Percentiles rank a stretch among this genome's conserved stretches.
phyloP scores from a whole-genome alignment of 495 filamentous ascomycete species.

The Penicillium antarcticum region DNA sequence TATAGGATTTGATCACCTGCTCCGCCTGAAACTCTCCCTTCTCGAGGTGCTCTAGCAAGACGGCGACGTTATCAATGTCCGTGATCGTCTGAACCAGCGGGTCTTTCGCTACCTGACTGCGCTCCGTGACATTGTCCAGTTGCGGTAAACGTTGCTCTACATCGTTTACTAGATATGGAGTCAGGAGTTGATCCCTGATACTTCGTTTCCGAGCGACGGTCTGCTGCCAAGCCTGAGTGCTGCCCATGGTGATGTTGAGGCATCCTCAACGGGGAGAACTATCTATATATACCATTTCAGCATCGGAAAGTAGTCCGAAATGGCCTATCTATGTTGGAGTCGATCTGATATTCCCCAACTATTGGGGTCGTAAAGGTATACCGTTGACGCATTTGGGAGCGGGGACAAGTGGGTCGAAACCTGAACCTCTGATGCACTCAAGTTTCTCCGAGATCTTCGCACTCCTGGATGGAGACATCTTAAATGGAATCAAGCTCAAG shows the following conservation, averaged over 20 bases:
- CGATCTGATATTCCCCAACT: background rate
- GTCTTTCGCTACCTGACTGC: slow-evolving; percentile 21
- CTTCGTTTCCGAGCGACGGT: slow-evolving; percentile 30
- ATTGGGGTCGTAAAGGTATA: background rate
- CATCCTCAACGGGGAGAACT: too few relatives aligned
- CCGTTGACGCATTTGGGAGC: background rate
- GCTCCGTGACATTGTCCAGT: slow-evolving; percentile 19
- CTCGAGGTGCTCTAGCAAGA: slow-evolving; percentile 29
- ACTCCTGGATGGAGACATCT: background rate
- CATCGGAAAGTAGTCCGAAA: background rate
- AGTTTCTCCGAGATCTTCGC: background rate
- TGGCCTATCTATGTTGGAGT: background rate
- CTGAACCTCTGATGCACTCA: background rate
- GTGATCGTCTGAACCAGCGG: slow-evolving; percentile 31
- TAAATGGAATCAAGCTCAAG: slow-evolving; percentile 1
- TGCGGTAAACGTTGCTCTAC: slow-evolving; percentile 23
- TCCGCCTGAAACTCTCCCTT: slow-evolving; percentile 41
- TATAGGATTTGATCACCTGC: slow-evolving; percentile 42
- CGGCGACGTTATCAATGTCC: slow-evolving; percentile 35
- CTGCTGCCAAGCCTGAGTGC: slow-evolving; percentile 24
- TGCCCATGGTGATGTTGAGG: background rate
- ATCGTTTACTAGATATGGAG: slow-evolving; percentile 28
- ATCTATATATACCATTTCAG: too few relatives aligned
- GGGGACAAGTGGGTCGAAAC: slow-evolving; percentile 5
- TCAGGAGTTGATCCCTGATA: slow-evolving; percentile 25